Evolutionary conservation across 257 asterid species (phyloP).

Genomic region (Penstemon davidsonii): DNA sequence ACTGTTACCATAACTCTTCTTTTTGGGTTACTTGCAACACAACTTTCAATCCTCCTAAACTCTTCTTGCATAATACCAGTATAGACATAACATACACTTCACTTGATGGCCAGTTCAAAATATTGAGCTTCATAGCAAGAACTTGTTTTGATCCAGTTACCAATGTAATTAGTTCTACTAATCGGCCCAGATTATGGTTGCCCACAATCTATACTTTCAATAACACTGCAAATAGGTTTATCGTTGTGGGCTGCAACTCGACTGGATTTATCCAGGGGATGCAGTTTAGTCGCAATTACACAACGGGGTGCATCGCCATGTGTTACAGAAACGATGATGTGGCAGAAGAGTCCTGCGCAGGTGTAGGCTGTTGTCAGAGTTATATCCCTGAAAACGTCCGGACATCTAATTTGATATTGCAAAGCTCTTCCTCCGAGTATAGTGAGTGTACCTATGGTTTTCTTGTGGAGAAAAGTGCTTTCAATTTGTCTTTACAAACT

Average conservation of each 20-base stretch:
- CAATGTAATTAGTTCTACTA: too few species aligned
- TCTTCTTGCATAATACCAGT: fast-evolving
- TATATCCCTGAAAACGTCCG: conserved; percentile 21
- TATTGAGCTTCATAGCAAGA: background rate
- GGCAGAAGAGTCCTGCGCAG: conserved; percentile 14
- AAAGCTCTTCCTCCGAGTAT: background rate
- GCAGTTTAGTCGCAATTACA: background rate
- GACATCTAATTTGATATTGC: background rate
- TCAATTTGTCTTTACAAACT: conserved; percentile 15
- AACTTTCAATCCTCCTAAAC: background rate
- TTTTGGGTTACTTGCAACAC: conserved; percentile 14
- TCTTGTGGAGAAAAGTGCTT: conserved; percentile 23
- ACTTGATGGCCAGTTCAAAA: conserved; percentile 14
- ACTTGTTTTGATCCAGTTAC: background rate
- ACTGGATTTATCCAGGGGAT: background rate
- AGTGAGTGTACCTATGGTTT: conserved; percentile 33
- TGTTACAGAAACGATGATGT: conserved; percentile 9
- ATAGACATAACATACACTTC: conserved; percentile 19
- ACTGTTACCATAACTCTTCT: background rate
- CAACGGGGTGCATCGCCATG: conserved; percentile 28
- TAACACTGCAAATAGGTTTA: conserved; percentile 19
- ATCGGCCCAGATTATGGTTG: too few species aligned
- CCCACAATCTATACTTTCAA: background rate
- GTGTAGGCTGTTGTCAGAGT: conserved; percentile 28
- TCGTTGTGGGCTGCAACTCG: conserved; percentile 24